Conservation (phyloP, 495 filamentous ascomycete species). For the Cladorrhinum samala region DNA sequence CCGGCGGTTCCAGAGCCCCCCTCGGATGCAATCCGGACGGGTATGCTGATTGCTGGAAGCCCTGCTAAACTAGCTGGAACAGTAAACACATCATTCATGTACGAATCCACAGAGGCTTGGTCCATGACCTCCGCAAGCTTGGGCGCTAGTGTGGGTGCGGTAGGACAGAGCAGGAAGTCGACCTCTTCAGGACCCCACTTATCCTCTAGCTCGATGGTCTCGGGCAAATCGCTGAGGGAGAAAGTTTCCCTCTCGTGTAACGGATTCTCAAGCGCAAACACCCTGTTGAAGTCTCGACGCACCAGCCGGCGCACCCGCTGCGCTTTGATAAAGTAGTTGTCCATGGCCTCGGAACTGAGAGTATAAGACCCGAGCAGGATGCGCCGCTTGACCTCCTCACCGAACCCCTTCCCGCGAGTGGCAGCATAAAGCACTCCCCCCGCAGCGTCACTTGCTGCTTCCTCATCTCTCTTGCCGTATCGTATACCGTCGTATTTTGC, state of each 20-base stretch:
- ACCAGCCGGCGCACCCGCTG: conserved; percentile 83
- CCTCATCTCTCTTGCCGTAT: conserved; percentile 53
- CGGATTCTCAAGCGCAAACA: conserved; percentile 64
- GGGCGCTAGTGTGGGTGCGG: conserved; percentile 73
- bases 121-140: conserved; percentile 46
- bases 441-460: conserved; percentile 26
- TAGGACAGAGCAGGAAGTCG: conserved; percentile 85
- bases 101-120: conserved; percentile 41
- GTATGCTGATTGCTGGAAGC: conserved; percentile 81
- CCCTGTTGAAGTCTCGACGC: conserved; percentile 72
- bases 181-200: conserved; percentile 52
- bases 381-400: conserved; percentile 74
- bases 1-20: conserved; percentile 48
- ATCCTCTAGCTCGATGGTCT: conserved; percentile 33
- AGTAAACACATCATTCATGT: conserved; percentile 91
- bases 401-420: conserved; percentile 68
- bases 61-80: conserved; percentile 92
- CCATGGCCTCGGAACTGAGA: conserved; percentile 81
- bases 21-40: conserved; percentile 43
- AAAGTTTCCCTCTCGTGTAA: conserved; percentile 45
- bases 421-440: conserved; percentile 61
- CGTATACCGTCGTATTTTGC: conserved; percentile 94
- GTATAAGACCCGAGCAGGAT: conserved; percentile 89
- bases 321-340: conserved; percentile 95
- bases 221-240: conserved; percentile 41